Evolutionary conservation across 2,329 filamentous ascomycete genomes (phyloP).

Genomic region (Domatiomyces catenatus): DNA sequence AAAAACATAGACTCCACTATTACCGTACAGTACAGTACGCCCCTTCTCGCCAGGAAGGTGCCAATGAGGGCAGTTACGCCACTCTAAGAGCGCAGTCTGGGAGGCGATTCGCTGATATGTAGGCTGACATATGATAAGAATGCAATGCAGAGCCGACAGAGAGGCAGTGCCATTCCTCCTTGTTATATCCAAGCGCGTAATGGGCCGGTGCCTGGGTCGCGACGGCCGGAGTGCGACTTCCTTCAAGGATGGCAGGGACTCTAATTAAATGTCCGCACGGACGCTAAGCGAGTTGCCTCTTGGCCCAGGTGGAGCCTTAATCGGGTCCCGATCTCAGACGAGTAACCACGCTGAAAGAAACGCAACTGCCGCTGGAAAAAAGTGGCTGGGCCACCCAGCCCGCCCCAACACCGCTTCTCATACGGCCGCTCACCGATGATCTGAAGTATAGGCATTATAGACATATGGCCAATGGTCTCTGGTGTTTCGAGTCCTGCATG

Average conservation of each 20-base stretch:
- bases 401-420: not conserved
- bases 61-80: too few species aligned
- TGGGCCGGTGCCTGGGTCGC: not conserved
- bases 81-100: not conserved
- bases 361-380: not conserved
- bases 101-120: not conserved
- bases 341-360: too few species aligned
- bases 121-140: not conserved
- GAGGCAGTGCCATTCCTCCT: not conserved
- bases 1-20: not conserved
- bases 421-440: not conserved
- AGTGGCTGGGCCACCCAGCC: not conserved
- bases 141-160: not conserved
- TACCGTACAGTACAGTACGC: not conserved
- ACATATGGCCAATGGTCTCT: not conserved
- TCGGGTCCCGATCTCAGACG: not conserved
- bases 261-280: not conserved
- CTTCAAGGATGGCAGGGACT: not conserved
- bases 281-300: not conserved
- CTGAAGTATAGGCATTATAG: not conserved
- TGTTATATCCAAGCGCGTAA: not conserved
- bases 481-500: not conserved
- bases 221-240: not conserved
- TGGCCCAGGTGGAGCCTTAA: not conserved
- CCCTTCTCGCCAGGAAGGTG: not conserved